Evolutionary conservation across 2,329 filamentous ascomycete species (phyloP), one percentile per base, ranked within the genome.

Genomic region (Pseudogymnoascus sp.): DNA sequence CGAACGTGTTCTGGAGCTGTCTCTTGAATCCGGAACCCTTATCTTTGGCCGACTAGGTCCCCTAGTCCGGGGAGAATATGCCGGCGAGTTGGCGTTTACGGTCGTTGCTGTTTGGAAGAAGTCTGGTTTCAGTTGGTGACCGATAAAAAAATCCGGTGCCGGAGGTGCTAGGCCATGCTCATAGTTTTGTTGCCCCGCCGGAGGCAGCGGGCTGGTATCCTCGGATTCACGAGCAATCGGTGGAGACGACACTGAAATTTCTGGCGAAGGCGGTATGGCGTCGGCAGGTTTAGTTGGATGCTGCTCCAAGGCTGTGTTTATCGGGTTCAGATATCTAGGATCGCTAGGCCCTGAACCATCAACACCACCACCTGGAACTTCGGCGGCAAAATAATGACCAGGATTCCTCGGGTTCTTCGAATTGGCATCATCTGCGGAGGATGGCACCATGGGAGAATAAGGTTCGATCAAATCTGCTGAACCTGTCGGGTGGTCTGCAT

Each of bases 111-210:
- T 38, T 29, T 74, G 74, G 10, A 73, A 73, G 41, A 64, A 66
- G n/a, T 71, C 68, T 7, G 61, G 60, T 35, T 67, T 68, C 16
- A 72, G 59, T 59, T 70, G 65, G 60, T 64, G 70, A 31, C 68
- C 69, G 4, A 73, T 73, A 12, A 73, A 69, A 59, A 77, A 76
- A 6, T 69, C 69, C 59, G 73, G 74, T 5, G 74, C 74, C 2
- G 76, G 73, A 7, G 76, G 77, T 12, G 77, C 76, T 49, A 83
- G 73, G 16, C 77, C 73, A 60, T 75, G 71, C 26, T 77, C 70
- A 12, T 73, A 72, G 38, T 68, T 71, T 21, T 70, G 67, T 35
- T 66, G 69, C 33, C 65, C 67, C 16, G 64, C 65, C 12, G 60
- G 62, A 59, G 8, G 66, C 19, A 60, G 64, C n/a, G 74, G 74